Evolutionary conservation across 495 filamentous ascomycete species (phyloP).

Genomic region (Penicillium cinerascens): DNA sequence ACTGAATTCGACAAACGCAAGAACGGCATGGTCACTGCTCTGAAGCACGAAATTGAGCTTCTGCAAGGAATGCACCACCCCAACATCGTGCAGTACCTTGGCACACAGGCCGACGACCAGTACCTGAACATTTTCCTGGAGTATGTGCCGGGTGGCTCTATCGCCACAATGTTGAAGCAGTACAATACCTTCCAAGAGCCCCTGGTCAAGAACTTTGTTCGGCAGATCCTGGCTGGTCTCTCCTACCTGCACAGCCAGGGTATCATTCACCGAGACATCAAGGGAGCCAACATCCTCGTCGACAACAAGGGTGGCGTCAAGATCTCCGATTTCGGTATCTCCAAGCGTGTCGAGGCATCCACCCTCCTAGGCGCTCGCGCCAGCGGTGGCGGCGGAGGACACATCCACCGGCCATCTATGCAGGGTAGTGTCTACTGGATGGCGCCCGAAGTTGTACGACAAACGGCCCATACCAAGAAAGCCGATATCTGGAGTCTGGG

Average conservation of each 20-base stretch:
- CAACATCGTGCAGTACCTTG: constrained; percentile 98
- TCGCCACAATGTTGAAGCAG: constrained; percentile 95
- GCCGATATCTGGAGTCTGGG: constrained; percentile 99
- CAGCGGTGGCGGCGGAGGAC: constrained; percentile 47
- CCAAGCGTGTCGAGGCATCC: constrained; percentile 90
- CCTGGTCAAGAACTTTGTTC: constrained; percentile 92
- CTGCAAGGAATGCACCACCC: constrained; percentile 91
- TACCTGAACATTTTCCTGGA: constrained; percentile 99
- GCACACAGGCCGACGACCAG: constrained; percentile 83
- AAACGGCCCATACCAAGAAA: constrained; percentile 96
- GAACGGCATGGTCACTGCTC: constrained; percentile 94
- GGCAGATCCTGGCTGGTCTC: constrained; percentile 92
- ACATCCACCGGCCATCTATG: constrained; percentile 82
- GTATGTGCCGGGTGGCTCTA: constrained; percentile 96
- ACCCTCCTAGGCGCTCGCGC: constrained; percentile 55
- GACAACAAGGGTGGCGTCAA: constrained; percentile 99
- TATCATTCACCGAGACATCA: constrained; percentile 99
- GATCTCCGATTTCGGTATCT: constrained; percentile 99
- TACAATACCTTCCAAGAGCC: constrained; percentile 94
- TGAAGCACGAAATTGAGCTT: constrained; percentile 94
- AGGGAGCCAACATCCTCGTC: constrained; percentile 97
- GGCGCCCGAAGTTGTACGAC: constrained; percentile 97
- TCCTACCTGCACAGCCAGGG: constrained; percentile 91
- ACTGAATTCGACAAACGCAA: constrained; percentile 83
- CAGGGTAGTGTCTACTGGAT: constrained; percentile 99